Evolutionary conservation across 352 stramenopile species (phyloP).

Genomic region (Phytophthora constricta): DNA sequence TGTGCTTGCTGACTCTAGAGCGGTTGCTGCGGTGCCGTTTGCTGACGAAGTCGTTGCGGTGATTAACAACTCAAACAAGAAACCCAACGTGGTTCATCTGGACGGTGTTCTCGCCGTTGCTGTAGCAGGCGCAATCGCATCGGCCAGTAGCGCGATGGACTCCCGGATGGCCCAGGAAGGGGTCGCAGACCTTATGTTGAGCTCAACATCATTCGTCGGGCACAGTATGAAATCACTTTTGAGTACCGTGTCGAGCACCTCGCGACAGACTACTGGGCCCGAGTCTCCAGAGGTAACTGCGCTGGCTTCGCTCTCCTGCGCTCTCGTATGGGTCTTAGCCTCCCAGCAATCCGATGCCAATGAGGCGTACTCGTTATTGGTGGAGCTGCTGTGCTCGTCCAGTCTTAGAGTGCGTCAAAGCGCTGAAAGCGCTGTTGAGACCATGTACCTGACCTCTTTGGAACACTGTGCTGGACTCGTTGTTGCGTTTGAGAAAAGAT

Average conservation of each 20-base stretch:
- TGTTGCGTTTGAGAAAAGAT: slow-evolving; percentile 70
- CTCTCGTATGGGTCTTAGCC: slow-evolving; percentile 75
- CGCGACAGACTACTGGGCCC: slow-evolving; percentile 13
- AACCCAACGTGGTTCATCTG: slow-evolving; percentile 73
- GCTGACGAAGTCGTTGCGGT: slow-evolving; percentile 62
- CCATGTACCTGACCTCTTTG: slow-evolving; percentile 63
- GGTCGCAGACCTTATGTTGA: slow-evolving; percentile 53
- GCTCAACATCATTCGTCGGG: slow-evolving; percentile 56
- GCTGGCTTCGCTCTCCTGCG: slow-evolving; percentile 49
- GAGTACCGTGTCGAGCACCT: slow-evolving; percentile 31
- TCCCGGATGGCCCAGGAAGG: slow-evolving; percentile 59
- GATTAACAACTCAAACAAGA: slow-evolving; percentile 77
- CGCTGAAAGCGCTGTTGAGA: slow-evolving; percentile 49
- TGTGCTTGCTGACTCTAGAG: slow-evolving; percentile 46
- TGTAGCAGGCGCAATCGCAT: slow-evolving; percentile 63
- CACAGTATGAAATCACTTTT: slow-evolving; percentile 53
- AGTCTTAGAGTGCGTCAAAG: slow-evolving; percentile 60
- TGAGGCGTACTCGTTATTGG: slow-evolving; percentile 59
- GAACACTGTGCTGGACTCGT: slow-evolving; percentile 63
- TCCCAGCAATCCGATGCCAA: slow-evolving; percentile 60
- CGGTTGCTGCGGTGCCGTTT: slow-evolving; percentile 42
- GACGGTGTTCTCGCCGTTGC: slow-evolving; percentile 78
- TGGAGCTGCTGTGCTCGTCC: slow-evolving; percentile 64
- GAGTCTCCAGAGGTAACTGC: slow-evolving; percentile 70
- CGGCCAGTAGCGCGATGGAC: slow-evolving; percentile 65